Evolutionary conservation across 176 grass and related monocot species (phyloP).

Genomic region (Typha latifolia): DNA sequence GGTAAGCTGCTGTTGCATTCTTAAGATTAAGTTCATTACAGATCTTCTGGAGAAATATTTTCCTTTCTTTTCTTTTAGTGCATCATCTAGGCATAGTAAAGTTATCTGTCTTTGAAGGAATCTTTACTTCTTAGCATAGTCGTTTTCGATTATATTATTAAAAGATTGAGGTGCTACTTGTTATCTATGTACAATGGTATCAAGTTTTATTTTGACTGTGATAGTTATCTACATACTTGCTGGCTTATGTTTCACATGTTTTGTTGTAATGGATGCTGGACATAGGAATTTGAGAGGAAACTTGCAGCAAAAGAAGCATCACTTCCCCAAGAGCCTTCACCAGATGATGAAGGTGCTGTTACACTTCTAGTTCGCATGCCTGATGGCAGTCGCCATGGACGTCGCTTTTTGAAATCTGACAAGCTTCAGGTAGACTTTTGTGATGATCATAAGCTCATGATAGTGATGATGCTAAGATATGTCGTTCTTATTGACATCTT

Average conservation of each 20-base stretch:
- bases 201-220: background rate
- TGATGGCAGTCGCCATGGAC: slow-evolving; percentile 68
- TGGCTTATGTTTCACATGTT: background rate
- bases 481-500: slow-evolving; percentile 15
- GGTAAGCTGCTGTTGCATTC: background rate
- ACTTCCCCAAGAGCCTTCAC: slow-evolving; percentile 65
- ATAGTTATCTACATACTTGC: background rate
- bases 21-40: background rate
- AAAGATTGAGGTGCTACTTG: background rate
- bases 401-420: slow-evolving; percentile 77
- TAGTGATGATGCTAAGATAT: slow-evolving; percentile 14
- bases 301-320: slow-evolving; percentile 72
- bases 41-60: background rate
- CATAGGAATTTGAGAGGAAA: slow-evolving; percentile 73
- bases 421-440: slow-evolving; percentile 66
- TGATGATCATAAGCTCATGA: slow-evolving; percentile 10
- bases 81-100: background rate
- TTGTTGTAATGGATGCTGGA: background rate
- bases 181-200: background rate
- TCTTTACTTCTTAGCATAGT: background rate
- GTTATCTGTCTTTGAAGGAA: background rate
- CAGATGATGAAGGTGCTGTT: slow-evolving; percentile 67
- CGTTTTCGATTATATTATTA: background rate
- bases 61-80: background rate
- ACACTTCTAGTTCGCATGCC: slow-evolving; percentile 85